Conservation (phyloP, 1,284 basidiomycete species). For the Tilletia setariae region DNA sequence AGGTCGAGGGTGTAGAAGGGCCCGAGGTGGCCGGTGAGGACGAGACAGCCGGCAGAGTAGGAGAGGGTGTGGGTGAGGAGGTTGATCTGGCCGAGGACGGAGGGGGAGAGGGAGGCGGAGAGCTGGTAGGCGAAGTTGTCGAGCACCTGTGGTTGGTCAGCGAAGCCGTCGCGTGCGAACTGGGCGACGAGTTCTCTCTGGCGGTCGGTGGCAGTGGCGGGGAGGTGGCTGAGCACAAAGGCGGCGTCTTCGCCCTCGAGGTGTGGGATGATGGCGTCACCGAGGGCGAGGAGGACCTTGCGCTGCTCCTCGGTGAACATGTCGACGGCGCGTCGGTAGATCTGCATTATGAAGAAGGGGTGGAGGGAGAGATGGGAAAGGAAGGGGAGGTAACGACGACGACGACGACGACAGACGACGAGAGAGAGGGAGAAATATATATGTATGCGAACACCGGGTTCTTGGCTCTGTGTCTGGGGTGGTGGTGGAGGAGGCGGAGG, state of each 20-base stretch:
- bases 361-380: neutral
- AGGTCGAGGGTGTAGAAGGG: slow-evolving; percentile 42
- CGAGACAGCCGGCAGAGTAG: slow-evolving; percentile 44
- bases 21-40: slow-evolving; percentile 43
- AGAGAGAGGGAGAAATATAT: too few species aligned
- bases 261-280: slow-evolving; percentile 43
- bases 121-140: slow-evolving; percentile 43
- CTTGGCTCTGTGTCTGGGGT: too few species aligned
- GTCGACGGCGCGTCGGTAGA: slow-evolving; percentile 4
- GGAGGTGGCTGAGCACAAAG: slow-evolving; percentile 37
- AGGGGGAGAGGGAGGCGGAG: slow-evolving; percentile 33
- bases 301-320: slow-evolving; percentile 15
- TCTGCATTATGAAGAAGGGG: neutral
- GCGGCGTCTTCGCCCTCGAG: slow-evolving; percentile 41
- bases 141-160: slow-evolving; percentile 35
- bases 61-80: slow-evolving; percentile 40
- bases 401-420: neutral
- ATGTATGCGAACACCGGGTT: too few species aligned
- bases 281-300: slow-evolving; percentile 43
- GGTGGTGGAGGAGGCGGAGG: too few species aligned
- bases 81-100: slow-evolving; percentile 34
- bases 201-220: slow-evolving; percentile 31
- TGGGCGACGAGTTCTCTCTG: slow-evolving; percentile 39
- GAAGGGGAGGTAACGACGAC: neutral
- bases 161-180: slow-evolving; percentile 42